Conservation (phyloP, 371 early-diverging fungal species). For the Capillidium rhysosporum region DNA sequence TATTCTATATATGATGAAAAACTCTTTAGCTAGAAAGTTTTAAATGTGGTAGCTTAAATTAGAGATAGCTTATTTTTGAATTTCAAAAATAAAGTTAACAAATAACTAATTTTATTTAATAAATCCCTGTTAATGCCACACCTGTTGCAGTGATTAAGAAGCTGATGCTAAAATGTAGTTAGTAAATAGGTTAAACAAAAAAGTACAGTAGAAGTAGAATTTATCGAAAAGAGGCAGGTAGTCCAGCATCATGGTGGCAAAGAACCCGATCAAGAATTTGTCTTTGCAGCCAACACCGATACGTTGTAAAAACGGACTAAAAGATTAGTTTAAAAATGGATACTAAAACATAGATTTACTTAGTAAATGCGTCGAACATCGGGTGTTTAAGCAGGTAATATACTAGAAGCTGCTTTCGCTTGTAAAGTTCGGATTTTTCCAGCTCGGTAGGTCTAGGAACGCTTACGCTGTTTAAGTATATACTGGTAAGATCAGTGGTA, state of each 20-base stretch:
- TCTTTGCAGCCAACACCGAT: constrained; percentile 27
- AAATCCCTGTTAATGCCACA: too few relatives aligned
- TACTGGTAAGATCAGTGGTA: constrained; percentile 38
- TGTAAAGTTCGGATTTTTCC: constrained; percentile 55
- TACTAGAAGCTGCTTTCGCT: constrained; percentile 43
- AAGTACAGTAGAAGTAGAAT: constrained; percentile 64
- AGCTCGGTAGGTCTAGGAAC: too few relatives aligned
- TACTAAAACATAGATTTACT: constrained; percentile 18
- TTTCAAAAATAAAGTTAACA: too few relatives aligned
- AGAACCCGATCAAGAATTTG: constrained; percentile 21
- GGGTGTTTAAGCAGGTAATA: constrained; percentile 73
- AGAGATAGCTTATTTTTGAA: too few relatives aligned
- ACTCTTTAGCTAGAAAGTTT: too few relatives aligned
- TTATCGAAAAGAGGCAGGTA: constrained; percentile 88
- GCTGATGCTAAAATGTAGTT: too few relatives aligned
- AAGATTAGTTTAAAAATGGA: neutral
- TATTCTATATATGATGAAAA: too few relatives aligned
- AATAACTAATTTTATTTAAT: too few relatives aligned
- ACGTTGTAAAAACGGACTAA: constrained; percentile 20
- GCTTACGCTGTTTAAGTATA: constrained; percentile 24
- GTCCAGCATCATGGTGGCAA: constrained; percentile 51
- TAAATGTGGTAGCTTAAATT: too few relatives aligned
- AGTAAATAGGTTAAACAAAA: neutral
- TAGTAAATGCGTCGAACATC: constrained; percentile 58
- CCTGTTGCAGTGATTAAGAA: too few relatives aligned